phyloP scores from a whole-genome alignment of 176 grass and related monocot species.

The Oryza brachyantha region DNA sequence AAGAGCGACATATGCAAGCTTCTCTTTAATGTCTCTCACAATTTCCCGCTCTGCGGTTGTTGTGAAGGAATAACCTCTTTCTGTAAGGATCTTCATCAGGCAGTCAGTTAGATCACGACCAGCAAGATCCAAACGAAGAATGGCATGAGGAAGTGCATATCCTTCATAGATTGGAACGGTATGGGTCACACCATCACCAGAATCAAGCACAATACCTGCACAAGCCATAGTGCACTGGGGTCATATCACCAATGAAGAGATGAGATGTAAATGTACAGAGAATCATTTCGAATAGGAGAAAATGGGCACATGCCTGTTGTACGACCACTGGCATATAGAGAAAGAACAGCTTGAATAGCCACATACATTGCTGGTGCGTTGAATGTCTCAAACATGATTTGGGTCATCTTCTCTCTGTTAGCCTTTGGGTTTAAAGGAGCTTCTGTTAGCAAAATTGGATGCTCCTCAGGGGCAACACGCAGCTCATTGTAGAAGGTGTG shows the following conservation, averaged over 20 bases:
- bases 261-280: neutral
- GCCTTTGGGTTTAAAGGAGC: constrained; percentile 48
- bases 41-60: constrained; percentile 47
- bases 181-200: constrained; percentile 49
- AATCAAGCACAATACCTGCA: constrained; percentile 57
- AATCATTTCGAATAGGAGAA: constrained; percentile 9
- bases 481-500: constrained; percentile 48
- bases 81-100: constrained; percentile 55
- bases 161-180: constrained; percentile 52
- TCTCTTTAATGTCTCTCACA: constrained; percentile 55
- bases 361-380: constrained; percentile 48
- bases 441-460: constrained; percentile 41
- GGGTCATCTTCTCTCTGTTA: constrained; percentile 47
- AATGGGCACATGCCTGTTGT: constrained; percentile 26
- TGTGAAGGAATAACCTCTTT: constrained; percentile 50
- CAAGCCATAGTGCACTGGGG: neutral
- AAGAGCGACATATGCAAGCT: constrained; percentile 43
- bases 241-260: neutral
- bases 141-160: constrained; percentile 56
- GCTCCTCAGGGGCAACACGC: constrained; percentile 46
- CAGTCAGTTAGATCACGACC: constrained; percentile 48
- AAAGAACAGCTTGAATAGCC: constrained; percentile 47
- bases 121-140: constrained; percentile 50
- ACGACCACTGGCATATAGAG: constrained; percentile 44
- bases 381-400: constrained; percentile 54